Base-by-base conservation (phyloP, 257 asterid species). In the Mentha longifolia region DNA sequence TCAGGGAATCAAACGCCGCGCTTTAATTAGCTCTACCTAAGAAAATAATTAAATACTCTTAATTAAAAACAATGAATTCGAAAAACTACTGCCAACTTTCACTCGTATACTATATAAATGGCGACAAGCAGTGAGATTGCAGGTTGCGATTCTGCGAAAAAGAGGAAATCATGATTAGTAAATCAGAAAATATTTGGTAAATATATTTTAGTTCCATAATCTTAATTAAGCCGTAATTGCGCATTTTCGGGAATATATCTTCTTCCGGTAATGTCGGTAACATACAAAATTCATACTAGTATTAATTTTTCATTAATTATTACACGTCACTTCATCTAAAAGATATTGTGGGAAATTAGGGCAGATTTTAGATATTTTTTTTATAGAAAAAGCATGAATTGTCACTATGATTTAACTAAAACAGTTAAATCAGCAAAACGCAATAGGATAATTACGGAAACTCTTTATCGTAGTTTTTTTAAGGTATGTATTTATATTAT, bases 1-100 rank as follows among this genome's bases (percentile, higher is more conserved):
- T n/a, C n/a, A n/a, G n/a, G n/a, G n/a, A n/a, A n/a, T n/a, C 20
- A 33, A 57, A 57, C 41, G 56, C 55, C 69, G 14, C 69, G 41
- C 41, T 8, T 43, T 43, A 12, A 43, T 64, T 39, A 37, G 22
- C 19, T 17, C 63, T 2, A 31, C 42, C 20, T 15, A 58, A 14
- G 17, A 3, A 13, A 22, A 25, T 20, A 28, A 28, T 28, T 28
- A 28, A 28, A 12, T 19, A 19, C 9, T 12, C 33, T 10, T 41
- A 2, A 22, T 22, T 22, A 22, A 22, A 22, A 20, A 15, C 17
- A 37, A 41, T 52, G 3, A 20, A 39, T 39, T 39, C 1, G 30
- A 8, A n/a, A 10, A 8, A 25, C 4, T 3, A 45, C 6, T 30
- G 30, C 55, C 19, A 20, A 49, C 68, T 71, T 45, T 58, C 11